Conservation (phyloP, 2,329 filamentous ascomycete species). For the Paecilomyces formosus region DNA sequence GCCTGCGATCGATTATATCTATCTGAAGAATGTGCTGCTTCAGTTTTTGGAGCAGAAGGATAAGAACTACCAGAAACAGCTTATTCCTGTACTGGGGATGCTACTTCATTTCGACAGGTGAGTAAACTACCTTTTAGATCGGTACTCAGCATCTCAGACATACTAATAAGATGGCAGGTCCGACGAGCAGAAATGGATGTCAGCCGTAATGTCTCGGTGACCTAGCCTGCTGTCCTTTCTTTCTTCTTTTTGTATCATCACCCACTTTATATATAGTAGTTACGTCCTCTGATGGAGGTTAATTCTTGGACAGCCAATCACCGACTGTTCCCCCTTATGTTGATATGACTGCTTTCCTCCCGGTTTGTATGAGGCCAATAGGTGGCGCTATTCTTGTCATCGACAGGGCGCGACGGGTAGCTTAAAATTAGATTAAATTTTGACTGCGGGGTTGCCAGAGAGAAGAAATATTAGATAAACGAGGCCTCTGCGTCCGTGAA, state of each 20-base stretch:
- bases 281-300: neutral
- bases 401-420: neutral
- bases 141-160: neutral
- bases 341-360: neutral
- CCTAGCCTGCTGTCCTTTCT: neutral
- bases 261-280: neutral
- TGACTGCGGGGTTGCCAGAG: neutral
- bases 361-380: neutral
- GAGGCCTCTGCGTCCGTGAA: neutral
- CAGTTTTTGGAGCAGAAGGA: conserved; percentile 61
- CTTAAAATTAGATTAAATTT: neutral
- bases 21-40: conserved; percentile 59
- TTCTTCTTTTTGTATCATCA: neutral
- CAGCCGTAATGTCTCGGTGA: conserved; percentile 56
- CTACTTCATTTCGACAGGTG: conserved; percentile 58
- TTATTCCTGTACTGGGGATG: conserved; percentile 60
- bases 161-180: conserved; percentile 36
- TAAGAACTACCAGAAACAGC: conserved; percentile 60
- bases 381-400: neutral
- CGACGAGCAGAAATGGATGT: conserved; percentile 83
- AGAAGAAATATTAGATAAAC: neutral
- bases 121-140: conserved; percentile 15
- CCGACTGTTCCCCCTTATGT: neutral
- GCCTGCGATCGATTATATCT: conserved; percentile 50
- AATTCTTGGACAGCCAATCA: neutral